Percentiles rank a stretch among this genome's conserved stretches.
phyloP scores from a whole-genome alignment of 768 basidiomycete genomes.

The Psilocybe cubensis region DNA sequence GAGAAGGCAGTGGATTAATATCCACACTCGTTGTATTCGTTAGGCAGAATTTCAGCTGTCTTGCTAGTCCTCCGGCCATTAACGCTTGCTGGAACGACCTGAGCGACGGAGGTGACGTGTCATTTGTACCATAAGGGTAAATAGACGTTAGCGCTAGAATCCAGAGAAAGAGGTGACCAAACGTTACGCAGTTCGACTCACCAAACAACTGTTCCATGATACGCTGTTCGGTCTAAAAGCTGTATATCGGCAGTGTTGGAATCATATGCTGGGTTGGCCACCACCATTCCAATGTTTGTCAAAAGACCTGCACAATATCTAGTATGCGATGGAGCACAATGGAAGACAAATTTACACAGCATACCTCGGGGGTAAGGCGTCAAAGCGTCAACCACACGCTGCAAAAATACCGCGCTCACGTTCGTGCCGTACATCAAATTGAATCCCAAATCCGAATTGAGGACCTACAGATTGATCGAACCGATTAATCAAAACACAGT shows the following conservation, averaged over 20 bases:
- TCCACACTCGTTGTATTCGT: slow-evolving; percentile 27
- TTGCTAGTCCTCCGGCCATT: slow-evolving; percentile 46
- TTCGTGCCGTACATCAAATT: slow-evolving; percentile 42
- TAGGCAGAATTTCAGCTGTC: slow-evolving; percentile 38
- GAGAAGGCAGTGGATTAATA: slow-evolving; percentile 21
- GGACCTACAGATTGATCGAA: slow-evolving; percentile 27
- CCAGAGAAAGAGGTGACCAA: not conserved
- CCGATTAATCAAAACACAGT: not conserved
- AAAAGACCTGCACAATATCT: slow-evolving; percentile 32
- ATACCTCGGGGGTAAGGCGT: slow-evolving; percentile 46
- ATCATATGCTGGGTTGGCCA: slow-evolving; percentile 49
- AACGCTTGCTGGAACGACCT: slow-evolving; percentile 47
- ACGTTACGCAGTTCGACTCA: slow-evolving; percentile 11
- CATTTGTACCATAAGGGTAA: too few species aligned
- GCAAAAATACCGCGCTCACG: slow-evolving; percentile 36
- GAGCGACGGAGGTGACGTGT: too few species aligned
- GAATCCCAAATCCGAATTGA: slow-evolving; percentile 47
- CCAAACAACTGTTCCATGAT: slow-evolving; percentile 41
- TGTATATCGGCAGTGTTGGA: slow-evolving; percentile 43
- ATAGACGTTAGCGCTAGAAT: slow-evolving; percentile 4
- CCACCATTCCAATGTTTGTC: slow-evolving; percentile 50
- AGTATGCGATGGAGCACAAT: not conserved
- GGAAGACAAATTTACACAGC: not conserved
- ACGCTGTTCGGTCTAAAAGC: slow-evolving; percentile 35
- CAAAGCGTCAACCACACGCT: slow-evolving; percentile 40